phyloP scores from a whole-genome alignment of 257 asterid genomes.

The Sherardia arvensis region DNA sequence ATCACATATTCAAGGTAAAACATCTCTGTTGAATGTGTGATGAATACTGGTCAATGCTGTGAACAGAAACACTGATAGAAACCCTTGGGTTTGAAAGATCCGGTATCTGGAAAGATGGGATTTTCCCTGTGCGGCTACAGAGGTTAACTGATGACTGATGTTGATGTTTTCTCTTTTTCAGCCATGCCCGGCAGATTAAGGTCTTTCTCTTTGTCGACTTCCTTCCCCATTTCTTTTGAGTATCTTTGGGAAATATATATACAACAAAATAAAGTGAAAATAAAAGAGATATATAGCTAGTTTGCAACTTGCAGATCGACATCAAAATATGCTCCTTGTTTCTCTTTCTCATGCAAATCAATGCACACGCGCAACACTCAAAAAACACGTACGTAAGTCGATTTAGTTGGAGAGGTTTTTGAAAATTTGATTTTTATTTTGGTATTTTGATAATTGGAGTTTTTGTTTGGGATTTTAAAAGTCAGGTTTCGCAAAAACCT shows the following conservation, averaged over 20 bases:
- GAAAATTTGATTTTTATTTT: no score
- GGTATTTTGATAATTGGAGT: no score
- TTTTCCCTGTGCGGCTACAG: slow-evolving; percentile 40
- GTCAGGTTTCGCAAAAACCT: no score
- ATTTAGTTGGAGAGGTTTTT: no score
- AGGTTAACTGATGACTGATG: not conserved
- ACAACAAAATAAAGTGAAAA: not conserved
- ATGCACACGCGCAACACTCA: slow-evolving; percentile 18
- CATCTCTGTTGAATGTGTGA: no score
- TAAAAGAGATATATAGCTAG: not conserved
- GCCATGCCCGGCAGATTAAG: not conserved
- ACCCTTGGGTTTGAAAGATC: not conserved
- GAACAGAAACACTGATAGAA: slow-evolving; percentile 27
- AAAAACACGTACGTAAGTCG: no score
- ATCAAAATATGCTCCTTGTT: slow-evolving; percentile 23
- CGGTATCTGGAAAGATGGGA: slow-evolving; percentile 37
- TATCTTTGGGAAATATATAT: not conserved
- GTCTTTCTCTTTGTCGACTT: not conserved
- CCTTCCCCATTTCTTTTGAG: not conserved
- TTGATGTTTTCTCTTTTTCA: not conserved
- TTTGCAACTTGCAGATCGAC: slow-evolving; percentile 9
- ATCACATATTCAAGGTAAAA: no score
- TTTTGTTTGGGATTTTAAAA: no score
- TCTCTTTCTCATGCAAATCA: slow-evolving; percentile 18
- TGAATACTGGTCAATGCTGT: slow-evolving; percentile 25